Percentiles rank a stretch among this genome's conserved stretches.
Evolutionary conservation across 2,329 filamentous ascomycete genomes (phyloP).

Genomic region (Trichocomaceae sp.): DNA sequence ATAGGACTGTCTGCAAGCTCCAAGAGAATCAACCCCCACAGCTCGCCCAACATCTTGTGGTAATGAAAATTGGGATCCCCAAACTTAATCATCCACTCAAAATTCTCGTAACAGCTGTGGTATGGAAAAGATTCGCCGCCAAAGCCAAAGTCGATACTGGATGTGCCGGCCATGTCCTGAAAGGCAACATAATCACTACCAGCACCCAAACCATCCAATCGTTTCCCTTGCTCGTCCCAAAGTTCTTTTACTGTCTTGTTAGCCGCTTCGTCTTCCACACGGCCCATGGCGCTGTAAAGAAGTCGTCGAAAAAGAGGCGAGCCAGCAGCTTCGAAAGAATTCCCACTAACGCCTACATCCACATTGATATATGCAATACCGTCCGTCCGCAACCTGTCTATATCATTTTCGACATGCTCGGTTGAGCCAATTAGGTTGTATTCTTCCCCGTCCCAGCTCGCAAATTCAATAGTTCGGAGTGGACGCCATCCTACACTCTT

Average conservation of each 20-base stretch:
- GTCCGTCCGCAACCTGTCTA: slow-evolving; percentile 64
- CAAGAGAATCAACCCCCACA: slow-evolving; percentile 74
- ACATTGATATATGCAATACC: slow-evolving; percentile 89
- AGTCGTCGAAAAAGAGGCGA: slow-evolving; percentile 72
- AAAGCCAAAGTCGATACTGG: slow-evolving; percentile 80
- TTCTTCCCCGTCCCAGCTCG: slow-evolving; percentile 89
- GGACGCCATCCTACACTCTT: slow-evolving; percentile 76
- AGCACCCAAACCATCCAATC: slow-evolving; percentile 63
- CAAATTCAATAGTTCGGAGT: slow-evolving; percentile 90
- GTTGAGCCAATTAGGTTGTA: slow-evolving; percentile 94
- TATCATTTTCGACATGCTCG: slow-evolving; percentile 83
- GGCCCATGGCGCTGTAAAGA: slow-evolving; percentile 65
- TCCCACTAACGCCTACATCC: slow-evolving; percentile 71
- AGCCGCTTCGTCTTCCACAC: slow-evolving; percentile 63
- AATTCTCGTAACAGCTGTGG: slow-evolving; percentile 84
- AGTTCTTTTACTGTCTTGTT: slow-evolving; percentile 68
- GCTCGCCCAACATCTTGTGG: slow-evolving; percentile 69
- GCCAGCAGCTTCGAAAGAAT: slow-evolving; percentile 67
- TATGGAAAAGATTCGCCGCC: slow-evolving; percentile 60
- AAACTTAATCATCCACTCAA: slow-evolving; percentile 72
- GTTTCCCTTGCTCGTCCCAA: slow-evolving; percentile 58
- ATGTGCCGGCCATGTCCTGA: slow-evolving; percentile 82
- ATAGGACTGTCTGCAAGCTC: slow-evolving; percentile 77
- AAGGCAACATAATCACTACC: slow-evolving; percentile 84
- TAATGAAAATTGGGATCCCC: slow-evolving; percentile 79